A percentile compares a stretch with the other conserved stretches of the same genome.
Evolutionary conservation across 2,329 filamentous ascomycete genomes (phyloP).

Genomic region (Ascosphaera apis): DNA sequence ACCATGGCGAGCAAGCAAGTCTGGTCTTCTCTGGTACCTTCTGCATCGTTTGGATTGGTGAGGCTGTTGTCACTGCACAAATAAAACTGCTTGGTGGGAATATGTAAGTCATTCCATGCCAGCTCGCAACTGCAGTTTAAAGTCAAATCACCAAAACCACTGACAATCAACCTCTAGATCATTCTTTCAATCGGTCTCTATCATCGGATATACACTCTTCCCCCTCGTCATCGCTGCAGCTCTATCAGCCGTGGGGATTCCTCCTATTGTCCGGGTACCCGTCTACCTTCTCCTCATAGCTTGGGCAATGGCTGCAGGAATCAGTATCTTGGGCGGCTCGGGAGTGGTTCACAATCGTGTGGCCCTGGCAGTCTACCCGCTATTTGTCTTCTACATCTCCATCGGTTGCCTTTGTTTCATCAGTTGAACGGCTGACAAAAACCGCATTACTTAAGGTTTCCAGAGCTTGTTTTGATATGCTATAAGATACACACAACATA

Average conservation of each 20-base stretch:
- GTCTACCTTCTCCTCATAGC: slow-evolving; percentile 71
- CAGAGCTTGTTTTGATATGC: too few relatives aligned
- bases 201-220: slow-evolving; percentile 96
- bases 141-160: too few relatives aligned
- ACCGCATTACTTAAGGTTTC: too few relatives aligned
- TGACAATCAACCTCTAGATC: slow-evolving; percentile 34
- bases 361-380: slow-evolving; percentile 76
- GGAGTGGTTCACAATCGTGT: slow-evolving; percentile 91
- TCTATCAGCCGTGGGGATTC: slow-evolving; percentile 61
- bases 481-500: too few relatives aligned
- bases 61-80: slow-evolving; percentile 91
- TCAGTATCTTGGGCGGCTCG: slow-evolving; percentile 87
- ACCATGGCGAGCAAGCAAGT: slow-evolving; percentile 57
- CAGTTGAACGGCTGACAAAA: slow-evolving; percentile 33
- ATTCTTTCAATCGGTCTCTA: slow-evolving; percentile 91
- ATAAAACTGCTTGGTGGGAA: slow-evolving; percentile 91
- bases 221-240: slow-evolving; percentile 82
- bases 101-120: slow-evolving; percentile 46
- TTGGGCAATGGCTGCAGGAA: slow-evolving; percentile 86
- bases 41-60: slow-evolving; percentile 87
- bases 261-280: slow-evolving; percentile 63
- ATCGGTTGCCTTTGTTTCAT: slow-evolving; percentile 94
- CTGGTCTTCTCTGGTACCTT: slow-evolving; percentile 91
- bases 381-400: slow-evolving; percentile 86
- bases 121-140: too few relatives aligned